Conservation (phyloP, 441 rosid species). For the Gossypium schwendimanii region DNA sequence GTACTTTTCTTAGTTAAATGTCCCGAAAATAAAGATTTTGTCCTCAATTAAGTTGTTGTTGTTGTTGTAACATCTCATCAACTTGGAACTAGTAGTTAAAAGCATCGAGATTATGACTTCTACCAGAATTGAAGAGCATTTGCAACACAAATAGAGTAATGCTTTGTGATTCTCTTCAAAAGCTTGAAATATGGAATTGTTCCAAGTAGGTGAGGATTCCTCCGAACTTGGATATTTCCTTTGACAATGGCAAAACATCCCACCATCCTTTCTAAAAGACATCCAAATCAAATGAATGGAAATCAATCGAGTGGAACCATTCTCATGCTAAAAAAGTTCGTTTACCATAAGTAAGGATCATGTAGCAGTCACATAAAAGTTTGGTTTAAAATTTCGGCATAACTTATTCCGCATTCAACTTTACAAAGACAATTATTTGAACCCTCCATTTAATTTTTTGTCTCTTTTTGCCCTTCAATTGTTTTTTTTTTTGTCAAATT, state of each 20-base stretch:
- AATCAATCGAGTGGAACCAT: background rate
- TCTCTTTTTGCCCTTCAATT: too few species aligned
- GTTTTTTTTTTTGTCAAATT: too few species aligned
- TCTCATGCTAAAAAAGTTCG: background rate
- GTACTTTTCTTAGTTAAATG: background rate
- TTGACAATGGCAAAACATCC: background rate
- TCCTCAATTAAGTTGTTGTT: background rate
- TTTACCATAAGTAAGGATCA: background rate
- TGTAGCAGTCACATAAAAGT: too few species aligned
- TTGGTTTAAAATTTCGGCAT: too few species aligned
- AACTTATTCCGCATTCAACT: too few species aligned
- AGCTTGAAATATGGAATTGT: background rate
- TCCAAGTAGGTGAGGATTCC: background rate
- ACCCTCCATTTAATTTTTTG: too few species aligned
- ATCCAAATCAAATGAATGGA: background rate
- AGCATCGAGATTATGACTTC: background rate
- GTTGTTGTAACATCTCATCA: background rate
- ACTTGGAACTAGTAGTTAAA: background rate
- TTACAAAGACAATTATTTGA: too few species aligned
- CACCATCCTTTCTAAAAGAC: background rate
- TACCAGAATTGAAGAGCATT: too few species aligned
- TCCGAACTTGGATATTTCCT: background rate
- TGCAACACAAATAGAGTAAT: background rate
- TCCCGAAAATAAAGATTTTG: background rate
- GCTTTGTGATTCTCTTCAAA: background rate